These are phyloP conservation scores for Huntiella bhutanensis DNA, from an alignment of 2,329 filamentous ascomycete genomes.

Conservation along the genomic window DNA sequence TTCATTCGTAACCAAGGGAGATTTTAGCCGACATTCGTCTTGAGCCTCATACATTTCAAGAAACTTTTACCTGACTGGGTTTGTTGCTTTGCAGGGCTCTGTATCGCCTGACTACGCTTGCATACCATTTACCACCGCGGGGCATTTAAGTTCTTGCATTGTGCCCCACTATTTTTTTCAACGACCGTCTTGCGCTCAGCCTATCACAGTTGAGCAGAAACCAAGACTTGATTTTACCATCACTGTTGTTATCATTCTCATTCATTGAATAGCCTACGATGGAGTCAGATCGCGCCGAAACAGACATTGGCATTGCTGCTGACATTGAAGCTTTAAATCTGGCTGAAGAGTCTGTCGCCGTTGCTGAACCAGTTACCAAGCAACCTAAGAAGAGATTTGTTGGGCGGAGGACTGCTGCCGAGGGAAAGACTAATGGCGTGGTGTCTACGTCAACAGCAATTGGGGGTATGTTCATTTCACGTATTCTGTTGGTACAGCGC, in stretches of 20 bases:
- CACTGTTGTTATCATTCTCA: not conserved
- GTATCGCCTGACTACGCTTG: too few relatives aligned
- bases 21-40: too few relatives aligned
- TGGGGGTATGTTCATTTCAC: slow-evolving; percentile 4
- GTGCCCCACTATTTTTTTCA: slow-evolving; percentile 11
- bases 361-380: slow-evolving; percentile 19
- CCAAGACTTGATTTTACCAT: not conserved
- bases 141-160: slow-evolving; percentile 8
- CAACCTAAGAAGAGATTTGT: slow-evolving; percentile 89
- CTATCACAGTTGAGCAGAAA: slow-evolving; percentile 5
- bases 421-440: slow-evolving; percentile 22
- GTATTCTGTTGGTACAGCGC: not conserved
- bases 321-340: slow-evolving; percentile 33
- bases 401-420: slow-evolving; percentile 51
- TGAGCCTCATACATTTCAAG: too few relatives aligned
- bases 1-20: too few relatives aligned
- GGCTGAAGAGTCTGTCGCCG: slow-evolving; percentile 15
- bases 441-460: slow-evolving; percentile 9
- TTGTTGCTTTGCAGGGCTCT: too few relatives aligned
- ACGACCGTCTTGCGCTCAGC: not conserved
- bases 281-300: slow-evolving; percentile 56
- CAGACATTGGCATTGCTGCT: slow-evolving; percentile 50
- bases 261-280: slow-evolving; percentile 23
- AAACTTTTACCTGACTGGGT: too few relatives aligned
- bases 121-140: not conserved